Base-by-base conservation (phyloP, 257 asterid genomes). In the Buddleja alternifolia region DNA sequence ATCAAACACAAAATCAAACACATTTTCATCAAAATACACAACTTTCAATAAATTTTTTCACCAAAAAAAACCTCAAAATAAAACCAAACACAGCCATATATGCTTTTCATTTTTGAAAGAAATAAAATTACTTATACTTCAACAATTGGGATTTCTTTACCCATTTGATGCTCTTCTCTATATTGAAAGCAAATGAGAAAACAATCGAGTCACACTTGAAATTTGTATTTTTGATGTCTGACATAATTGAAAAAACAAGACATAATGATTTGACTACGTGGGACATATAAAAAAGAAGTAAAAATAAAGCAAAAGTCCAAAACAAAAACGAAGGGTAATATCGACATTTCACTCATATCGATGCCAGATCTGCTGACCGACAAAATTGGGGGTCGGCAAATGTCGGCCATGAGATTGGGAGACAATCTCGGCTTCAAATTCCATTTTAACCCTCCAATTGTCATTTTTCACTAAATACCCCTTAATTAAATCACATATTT, bases 371-470 rank as follows among this genome's bases (percentile, higher is more conserved):
- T 69, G 73, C 81, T 73, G 72, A 58, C 84, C 94, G 96, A 92
- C 89, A 89, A 84, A 85, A 64, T 37, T 54, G 86, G 82, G 77
- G 86, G 91, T 77, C 80, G 89, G 90, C 96, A 80, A 74, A 56
- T 87, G 94, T 89, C 89, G 90, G 90, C 93, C 91, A 82, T 42
- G 75, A 85, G 60, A 69, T 74, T 61, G 84, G 86, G 84, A 82
- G 86, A 82, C 86, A 82, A 81, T 75, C 78, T 70, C 91, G 84
- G 66, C 66, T 79, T 34, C 45, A 53, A 60, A 55, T 60, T 68
- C 42, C 58, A 56, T 16, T 56, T 79, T 54, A 48, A 16, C 42
- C 54, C 77, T 59, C 66, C 67, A 16, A 47, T 7, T 14, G 54
- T 67, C 62, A 73, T 66, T 73, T 69, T 72, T 58, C 57, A 63